These are phyloP conservation scores for Myrica gale DNA, from an alignment of 306 rosid species.

Conservation along the genomic window DNA sequence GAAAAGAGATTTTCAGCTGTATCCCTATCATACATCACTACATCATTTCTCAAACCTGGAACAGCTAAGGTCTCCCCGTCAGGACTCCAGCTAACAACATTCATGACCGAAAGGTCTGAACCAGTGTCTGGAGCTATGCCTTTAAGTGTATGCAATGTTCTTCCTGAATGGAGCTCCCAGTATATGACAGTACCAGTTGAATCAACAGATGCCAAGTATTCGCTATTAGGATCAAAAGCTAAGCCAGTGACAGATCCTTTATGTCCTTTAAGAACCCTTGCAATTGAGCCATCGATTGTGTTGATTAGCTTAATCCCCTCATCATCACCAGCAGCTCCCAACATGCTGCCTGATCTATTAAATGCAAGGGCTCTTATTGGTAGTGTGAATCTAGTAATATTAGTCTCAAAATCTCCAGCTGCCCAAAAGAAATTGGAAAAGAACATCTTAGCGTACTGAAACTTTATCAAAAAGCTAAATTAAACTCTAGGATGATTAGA, in stretches of 20 bases:
- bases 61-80: constrained; percentile 85
- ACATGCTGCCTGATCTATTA: constrained; percentile 80
- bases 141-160: constrained; percentile 63
- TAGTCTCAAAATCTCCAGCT: constrained; percentile 96
- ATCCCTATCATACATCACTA: constrained; percentile 89
- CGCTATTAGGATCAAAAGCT: constrained; percentile 83
- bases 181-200: constrained; percentile 69
- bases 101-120: constrained; percentile 57
- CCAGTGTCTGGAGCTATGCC: constrained; percentile 76
- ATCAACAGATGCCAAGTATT: constrained; percentile 86
- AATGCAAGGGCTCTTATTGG: constrained; percentile 82
- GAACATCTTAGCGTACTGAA: neutral
- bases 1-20: constrained; percentile 82
- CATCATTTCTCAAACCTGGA: constrained; percentile 84
- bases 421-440: constrained; percentile 12
- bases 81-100: constrained; percentile 89
- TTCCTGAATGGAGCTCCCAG: constrained; percentile 89
- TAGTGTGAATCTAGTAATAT: constrained; percentile 87
- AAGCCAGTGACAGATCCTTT: constrained; percentile 76
- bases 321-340: constrained; percentile 97
- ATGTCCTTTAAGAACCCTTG: constrained; percentile 91
- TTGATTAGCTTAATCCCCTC: constrained; percentile 91
- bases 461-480: neutral
- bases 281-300: constrained; percentile 87
- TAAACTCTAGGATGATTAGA: neutral